phyloP scores from a whole-genome alignment of 805 yeast species.

The Schwanniomyces yamadae region DNA sequence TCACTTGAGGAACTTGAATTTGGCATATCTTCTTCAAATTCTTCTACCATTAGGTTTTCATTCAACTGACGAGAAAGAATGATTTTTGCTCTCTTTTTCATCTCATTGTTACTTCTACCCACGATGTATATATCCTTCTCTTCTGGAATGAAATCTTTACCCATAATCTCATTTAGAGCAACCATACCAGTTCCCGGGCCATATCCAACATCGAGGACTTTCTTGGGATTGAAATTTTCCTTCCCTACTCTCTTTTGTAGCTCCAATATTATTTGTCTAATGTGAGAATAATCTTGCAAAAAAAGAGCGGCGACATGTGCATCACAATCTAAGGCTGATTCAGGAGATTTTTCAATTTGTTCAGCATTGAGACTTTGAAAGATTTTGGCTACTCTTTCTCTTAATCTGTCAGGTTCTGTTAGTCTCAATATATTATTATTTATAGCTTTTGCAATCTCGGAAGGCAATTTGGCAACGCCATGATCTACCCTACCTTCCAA shows the following conservation, averaged over 20 bases:
- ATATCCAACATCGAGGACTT: conserved; percentile 74
- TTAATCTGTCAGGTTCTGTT: conserved; percentile 62
- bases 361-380: conserved; percentile 51
- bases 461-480: conserved; percentile 55
- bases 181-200: conserved; percentile 94
- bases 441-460: conserved; percentile 54
- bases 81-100: conserved; percentile 79
- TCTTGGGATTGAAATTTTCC: conserved; percentile 56
- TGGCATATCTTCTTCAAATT: conserved; percentile 11
- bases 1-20: too few species aligned
- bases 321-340: conserved; percentile 57
- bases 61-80: conserved; percentile 66
- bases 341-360: conserved; percentile 52
- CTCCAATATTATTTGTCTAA: conserved; percentile 65
- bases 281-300: conserved; percentile 74
- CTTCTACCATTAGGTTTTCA: conserved; percentile 32
- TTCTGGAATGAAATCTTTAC: conserved; percentile 57
- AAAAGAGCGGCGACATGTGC: conserved; percentile 79
- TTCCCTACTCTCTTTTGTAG: conserved; percentile 53
- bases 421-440: conserved; percentile 59
- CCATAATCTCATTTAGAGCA: conserved; percentile 83
- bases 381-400: conserved; percentile 59
- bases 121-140: conserved; percentile 70
- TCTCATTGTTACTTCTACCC: conserved; percentile 55
- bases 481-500: conserved; percentile 54